Conservation (phyloP, 495 filamentous ascomycete genomes). For the Niebla homalea region DNA sequence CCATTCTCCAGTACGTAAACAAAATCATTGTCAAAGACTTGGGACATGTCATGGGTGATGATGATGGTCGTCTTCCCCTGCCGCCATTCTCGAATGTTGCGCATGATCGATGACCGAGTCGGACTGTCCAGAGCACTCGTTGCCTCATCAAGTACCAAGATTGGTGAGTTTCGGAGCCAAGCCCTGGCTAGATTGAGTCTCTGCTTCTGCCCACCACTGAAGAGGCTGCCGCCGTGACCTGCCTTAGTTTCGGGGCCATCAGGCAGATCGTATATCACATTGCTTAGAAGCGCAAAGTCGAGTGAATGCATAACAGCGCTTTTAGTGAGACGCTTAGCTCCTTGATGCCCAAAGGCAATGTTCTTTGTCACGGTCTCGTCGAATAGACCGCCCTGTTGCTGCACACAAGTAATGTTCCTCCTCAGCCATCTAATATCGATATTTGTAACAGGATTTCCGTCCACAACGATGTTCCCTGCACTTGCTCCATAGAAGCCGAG, state of each 20-base stretch:
- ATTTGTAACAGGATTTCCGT: constrained; percentile 45
- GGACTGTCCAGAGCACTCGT: constrained; percentile 68
- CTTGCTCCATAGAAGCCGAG: constrained; percentile 59
- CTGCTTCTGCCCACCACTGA: constrained; percentile 82
- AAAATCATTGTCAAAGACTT: constrained; percentile 62
- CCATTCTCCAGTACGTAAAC: constrained; percentile 72
- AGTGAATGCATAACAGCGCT: constrained; percentile 41
- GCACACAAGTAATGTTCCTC: constrained; percentile 65
- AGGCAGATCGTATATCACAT: constrained; percentile 58
- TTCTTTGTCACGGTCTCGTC: constrained; percentile 70
- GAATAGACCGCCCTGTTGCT: constrained; percentile 75
- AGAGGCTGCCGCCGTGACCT: constrained; percentile 51
- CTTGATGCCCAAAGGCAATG: constrained; percentile 56
- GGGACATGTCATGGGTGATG: constrained; percentile 79
- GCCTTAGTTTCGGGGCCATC: constrained; percentile 61
- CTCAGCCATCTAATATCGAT: constrained; percentile 64
- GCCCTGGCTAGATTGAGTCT: constrained; percentile 66
- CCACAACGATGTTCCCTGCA: constrained; percentile 55
- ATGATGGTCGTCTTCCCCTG: constrained; percentile 67
- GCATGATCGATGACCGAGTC: constrained; percentile 57
- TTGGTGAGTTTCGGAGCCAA: constrained; percentile 61
- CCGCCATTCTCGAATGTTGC: constrained; percentile 55
- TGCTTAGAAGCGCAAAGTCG: constrained; percentile 55
- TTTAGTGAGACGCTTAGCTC: constrained; percentile 33
- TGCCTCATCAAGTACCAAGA: constrained; percentile 75